Evolutionary conservation across 2,329 filamentous ascomycete genomes (phyloP).

Genomic region (Biscogniauxia sp.): DNA sequence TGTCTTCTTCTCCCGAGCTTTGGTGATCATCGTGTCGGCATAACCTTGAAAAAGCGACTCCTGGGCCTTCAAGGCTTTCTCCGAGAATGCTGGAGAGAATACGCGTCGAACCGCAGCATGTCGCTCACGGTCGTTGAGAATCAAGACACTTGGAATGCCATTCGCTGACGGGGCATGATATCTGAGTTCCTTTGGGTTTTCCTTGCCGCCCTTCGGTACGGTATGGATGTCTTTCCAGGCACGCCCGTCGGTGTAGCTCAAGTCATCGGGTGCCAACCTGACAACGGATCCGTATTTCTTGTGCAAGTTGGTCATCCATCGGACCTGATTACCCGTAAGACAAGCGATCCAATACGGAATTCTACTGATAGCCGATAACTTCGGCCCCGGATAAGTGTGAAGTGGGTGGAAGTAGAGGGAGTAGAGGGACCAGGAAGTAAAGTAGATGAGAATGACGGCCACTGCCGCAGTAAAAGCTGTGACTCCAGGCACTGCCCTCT

Average conservation of each 20-base stretch:
- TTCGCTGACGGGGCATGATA: slow-evolving; percentile 9
- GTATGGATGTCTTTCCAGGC: slow-evolving; percentile 17
- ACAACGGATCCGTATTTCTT: slow-evolving; percentile 18
- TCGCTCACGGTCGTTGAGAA: slow-evolving; percentile 3
- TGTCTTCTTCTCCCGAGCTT: background rate
- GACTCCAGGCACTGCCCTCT: too few relatives aligned
- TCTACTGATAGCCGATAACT: slow-evolving; percentile 15
- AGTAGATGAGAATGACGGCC: too few relatives aligned
- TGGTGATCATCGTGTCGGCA: slow-evolving; percentile 5
- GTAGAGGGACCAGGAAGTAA: background rate
- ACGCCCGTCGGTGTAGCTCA: slow-evolving; percentile 16
- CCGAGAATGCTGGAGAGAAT: slow-evolving; percentile 14
- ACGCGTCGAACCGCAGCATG: slow-evolving; percentile 14
- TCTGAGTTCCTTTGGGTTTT: slow-evolving; percentile 3
- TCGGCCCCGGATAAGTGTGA: slow-evolving; percentile 24
- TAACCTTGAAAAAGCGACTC: slow-evolving; percentile 10
- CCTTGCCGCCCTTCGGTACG: background rate
- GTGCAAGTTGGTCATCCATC: slow-evolving; percentile 15
- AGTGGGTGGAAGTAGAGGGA: slow-evolving; percentile 27
- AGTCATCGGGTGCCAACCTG: slow-evolving; percentile 19
- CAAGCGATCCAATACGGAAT: slow-evolving; percentile 21
- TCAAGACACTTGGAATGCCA: slow-evolving; percentile 8
- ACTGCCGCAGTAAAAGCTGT: too few relatives aligned
- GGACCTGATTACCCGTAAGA: slow-evolving; percentile 17
- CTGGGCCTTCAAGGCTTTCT: slow-evolving; percentile 12